Evolutionary conservation across 1,284 basidiomycete species (phyloP), one percentile per base, ranked within the genome.

Genomic region (Trichosporon ovoides): DNA sequence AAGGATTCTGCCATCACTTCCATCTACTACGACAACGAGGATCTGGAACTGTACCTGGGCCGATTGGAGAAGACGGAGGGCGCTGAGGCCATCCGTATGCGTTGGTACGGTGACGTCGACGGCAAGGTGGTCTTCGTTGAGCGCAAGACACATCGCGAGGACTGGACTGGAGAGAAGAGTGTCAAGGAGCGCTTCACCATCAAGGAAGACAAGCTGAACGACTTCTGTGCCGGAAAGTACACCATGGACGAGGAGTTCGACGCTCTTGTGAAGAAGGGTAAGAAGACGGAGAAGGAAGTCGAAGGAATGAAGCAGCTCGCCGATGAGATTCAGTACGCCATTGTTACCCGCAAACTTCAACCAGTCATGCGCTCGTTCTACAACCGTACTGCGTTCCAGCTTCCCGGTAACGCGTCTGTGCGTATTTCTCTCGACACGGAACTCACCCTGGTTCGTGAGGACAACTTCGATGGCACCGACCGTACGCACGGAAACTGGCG

Each of bases 301-400:
- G 94, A 98, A 71, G 81, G 82, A 28, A 97, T 98, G 92, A 90
- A 93, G 65, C 93, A 96, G 78, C 84, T 98, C 34, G 95, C 96
- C 20, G 90, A 86, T 67, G 95, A 98, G 78, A 89, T 98, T 11
- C 95, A 98, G 75, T 97, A 98, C 76, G 84, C 88, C 2, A 81
- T 97, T 33, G 76, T 93, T 58, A 89, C 87, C n/a, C 86, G 90
- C 74, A 85, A 87, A 66, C 81, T 98, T 22, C 77, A 81, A 56
- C 93, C 92, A 87, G 95, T 97, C 43, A 88, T 97, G 88, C 85
- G 95, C 34, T 92, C 93, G n/a, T 98, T 98, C 80, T 98, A 98
- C 81, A 97, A 98, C 75, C 88, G 95, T 53, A 98, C 96, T 9
- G 95, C 95, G 0, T 98, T 98, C 83, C 95, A 98, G 78, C 84